Percentiles rank a stretch among this genome's conserved stretches.
phyloP scores from a whole-genome alignment of 495 filamentous ascomycete species.

The Penicillium verhagenii region DNA sequence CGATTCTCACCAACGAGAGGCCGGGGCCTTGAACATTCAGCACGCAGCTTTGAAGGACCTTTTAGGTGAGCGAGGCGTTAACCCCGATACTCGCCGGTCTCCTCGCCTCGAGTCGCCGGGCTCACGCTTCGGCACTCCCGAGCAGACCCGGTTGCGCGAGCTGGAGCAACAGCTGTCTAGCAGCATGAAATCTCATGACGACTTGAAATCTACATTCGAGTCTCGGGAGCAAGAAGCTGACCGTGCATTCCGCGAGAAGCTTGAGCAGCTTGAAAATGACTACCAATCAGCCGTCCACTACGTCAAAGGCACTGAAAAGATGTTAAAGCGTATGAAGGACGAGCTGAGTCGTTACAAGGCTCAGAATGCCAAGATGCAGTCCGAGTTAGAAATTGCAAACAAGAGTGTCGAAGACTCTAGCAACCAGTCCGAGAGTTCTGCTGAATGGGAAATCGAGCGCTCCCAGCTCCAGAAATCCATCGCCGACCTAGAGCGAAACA shows the following conservation, averaged over 20 bases:
- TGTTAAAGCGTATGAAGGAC: conserved; percentile 98
- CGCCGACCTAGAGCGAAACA: conserved; percentile 61
- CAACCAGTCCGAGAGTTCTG: conserved; percentile 38
- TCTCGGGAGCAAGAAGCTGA: conserved; percentile 80
- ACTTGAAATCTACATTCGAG: conserved; percentile 73
- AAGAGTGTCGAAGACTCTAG: conserved; percentile 39
- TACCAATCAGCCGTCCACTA: conserved; percentile 99
- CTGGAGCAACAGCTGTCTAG: conserved; percentile 86
- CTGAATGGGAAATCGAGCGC: conserved; percentile 79
- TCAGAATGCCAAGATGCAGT: conserved; percentile 78
- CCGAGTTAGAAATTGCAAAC: conserved; percentile 63
- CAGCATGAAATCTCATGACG: conserved; percentile 76
- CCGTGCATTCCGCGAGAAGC: conserved; percentile 81
- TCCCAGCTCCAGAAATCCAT: conserved; percentile 63
- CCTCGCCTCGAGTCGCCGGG: conserved; percentile 63
- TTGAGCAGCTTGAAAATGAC: conserved; percentile 90
- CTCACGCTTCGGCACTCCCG: conserved; percentile 76
- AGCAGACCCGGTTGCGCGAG: conserved; percentile 77
- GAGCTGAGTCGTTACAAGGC: conserved; percentile 86
- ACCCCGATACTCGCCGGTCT: conserved; percentile 55
- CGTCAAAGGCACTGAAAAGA: conserved; percentile 97
- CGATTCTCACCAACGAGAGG: conserved; percentile 79
- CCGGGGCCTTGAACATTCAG: conserved; percentile 86
- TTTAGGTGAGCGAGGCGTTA: conserved; percentile 80
- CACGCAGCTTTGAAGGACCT: conserved; percentile 90